Evolutionary conservation across 495 filamentous ascomycete species (phyloP).

Genomic region (Lophium mytilinum): DNA sequence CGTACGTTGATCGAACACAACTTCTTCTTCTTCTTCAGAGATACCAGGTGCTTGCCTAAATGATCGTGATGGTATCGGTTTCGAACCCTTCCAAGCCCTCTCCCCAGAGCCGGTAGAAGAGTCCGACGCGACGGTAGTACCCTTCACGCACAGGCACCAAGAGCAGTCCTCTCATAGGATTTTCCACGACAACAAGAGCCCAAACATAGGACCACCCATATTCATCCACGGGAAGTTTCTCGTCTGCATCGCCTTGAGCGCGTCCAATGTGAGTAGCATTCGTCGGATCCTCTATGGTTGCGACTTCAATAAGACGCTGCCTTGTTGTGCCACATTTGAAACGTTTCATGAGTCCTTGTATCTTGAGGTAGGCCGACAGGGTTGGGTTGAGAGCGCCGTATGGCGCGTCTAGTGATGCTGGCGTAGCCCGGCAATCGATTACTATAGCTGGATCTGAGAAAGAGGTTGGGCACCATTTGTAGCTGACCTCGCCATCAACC

Average conservation of each 20-base stretch:
- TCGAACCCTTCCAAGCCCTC: background rate
- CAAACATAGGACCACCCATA: background rate
- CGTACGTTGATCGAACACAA: too few species aligned
- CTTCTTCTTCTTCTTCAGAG: too few species aligned
- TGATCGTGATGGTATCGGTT: background rate
- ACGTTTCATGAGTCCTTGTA: slow-evolving; percentile 3
- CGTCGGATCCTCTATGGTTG: background rate
- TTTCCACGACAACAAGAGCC: background rate
- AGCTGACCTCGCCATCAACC: slow-evolving; percentile 5
- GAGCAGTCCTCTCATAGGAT: background rate
- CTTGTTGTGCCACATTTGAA: background rate
- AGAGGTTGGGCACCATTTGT: background rate
- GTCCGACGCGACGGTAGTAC: background rate
- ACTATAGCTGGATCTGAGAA: background rate
- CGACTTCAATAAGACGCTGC: background rate
- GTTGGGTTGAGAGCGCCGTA: slow-evolving; percentile 1
- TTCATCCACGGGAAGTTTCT: background rate
- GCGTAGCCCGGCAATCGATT: background rate
- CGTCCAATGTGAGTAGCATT: background rate
- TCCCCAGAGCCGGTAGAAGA: background rate
- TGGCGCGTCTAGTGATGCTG: background rate
- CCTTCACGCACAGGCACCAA: background rate
- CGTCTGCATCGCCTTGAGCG: background rate
- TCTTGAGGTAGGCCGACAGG: background rate
- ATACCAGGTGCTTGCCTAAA: background rate